Conservation (phyloP, 768 basidiomycete genomes). For the Trametes maxima region DNA sequence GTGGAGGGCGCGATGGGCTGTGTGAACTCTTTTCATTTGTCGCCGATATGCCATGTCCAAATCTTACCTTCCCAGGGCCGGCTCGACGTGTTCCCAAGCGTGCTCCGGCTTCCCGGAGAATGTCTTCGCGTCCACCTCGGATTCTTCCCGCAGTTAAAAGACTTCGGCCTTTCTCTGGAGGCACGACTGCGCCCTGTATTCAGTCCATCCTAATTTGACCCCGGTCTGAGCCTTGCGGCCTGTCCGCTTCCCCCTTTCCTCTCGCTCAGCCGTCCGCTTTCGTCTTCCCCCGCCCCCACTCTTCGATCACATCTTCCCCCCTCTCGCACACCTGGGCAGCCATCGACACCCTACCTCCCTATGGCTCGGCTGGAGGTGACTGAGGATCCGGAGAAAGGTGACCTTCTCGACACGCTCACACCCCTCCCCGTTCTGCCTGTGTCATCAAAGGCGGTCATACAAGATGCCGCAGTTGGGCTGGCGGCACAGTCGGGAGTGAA, state of each 20-base stretch:
- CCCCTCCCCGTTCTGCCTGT: constrained; percentile 19
- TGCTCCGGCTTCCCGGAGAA: constrained; percentile 29
- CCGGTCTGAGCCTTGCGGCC: constrained; percentile 15
- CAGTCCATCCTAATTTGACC: constrained; percentile 26
- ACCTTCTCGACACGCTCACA: constrained; percentile 24
- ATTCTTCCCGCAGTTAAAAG: constrained; percentile 32
- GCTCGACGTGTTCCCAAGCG: constrained; percentile 27
- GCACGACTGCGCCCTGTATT: constrained; percentile 28
- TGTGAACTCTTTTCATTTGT: constrained; percentile 25
- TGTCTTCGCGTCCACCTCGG: constrained; percentile 34
- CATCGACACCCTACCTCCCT: not conserved
- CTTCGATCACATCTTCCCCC: constrained; percentile 4
- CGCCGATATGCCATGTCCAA: constrained; percentile 23
- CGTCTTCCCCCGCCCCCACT: not conserved
- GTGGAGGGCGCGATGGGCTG: constrained; percentile 29
- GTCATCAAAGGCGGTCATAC: constrained; percentile 13
- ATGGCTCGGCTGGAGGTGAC: constrained; percentile 28
- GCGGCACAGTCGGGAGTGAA: constrained; percentile 15
- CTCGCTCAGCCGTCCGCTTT: constrained; percentile 1
- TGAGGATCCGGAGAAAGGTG: constrained; percentile 36
- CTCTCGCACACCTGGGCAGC: not conserved
- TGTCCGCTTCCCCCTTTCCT: constrained; percentile 10
- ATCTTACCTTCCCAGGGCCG: constrained; percentile 23
- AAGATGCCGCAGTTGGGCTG: constrained; percentile 7
- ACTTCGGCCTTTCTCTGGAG: constrained; percentile 33